phyloP scores from a whole-genome alignment of 2,329 filamentous ascomycete species.

The Zymoseptoria tritici region DNA sequence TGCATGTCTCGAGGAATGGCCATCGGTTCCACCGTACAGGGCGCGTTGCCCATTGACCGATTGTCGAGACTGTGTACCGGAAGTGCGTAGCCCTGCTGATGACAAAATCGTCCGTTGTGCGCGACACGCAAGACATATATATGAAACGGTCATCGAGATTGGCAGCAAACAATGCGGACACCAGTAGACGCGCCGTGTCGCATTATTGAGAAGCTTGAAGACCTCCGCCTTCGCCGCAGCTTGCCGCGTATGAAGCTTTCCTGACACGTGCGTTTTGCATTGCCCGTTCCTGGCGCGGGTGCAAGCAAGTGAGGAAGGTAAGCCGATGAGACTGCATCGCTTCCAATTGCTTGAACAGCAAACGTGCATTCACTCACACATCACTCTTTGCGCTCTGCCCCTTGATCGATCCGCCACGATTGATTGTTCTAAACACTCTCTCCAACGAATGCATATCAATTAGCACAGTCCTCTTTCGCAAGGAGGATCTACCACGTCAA shows the following conservation, averaged over 20 bases:
- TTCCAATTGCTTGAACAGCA: neutral
- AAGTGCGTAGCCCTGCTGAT: neutral
- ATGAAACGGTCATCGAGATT: constrained; percentile 1
- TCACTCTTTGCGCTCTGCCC: neutral
- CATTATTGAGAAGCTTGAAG: neutral
- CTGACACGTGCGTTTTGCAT: neutral
- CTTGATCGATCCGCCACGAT: neutral
- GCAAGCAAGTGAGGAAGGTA: neutral
- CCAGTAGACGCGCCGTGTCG: neutral
- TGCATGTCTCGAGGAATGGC: neutral
- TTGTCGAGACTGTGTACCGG: neutral
- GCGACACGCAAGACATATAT: constrained; percentile 5
- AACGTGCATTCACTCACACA: neutral
- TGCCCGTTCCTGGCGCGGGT: neutral
- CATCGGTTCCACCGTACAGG: neutral
- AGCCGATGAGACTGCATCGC: neutral
- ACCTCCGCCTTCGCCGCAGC: neutral
- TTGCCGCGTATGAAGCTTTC: neutral
- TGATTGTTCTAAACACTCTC: neutral
- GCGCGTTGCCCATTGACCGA: neutral
- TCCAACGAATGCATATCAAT: constrained; percentile 3
- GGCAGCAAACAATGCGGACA: neutral
- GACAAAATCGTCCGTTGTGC: neutral
- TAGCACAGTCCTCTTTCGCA: constrained; percentile 1
- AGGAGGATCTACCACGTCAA: neutral